phyloP scores from a whole-genome alignment of 2,329 filamentous ascomycete species.

The Fusarium musae region DNA sequence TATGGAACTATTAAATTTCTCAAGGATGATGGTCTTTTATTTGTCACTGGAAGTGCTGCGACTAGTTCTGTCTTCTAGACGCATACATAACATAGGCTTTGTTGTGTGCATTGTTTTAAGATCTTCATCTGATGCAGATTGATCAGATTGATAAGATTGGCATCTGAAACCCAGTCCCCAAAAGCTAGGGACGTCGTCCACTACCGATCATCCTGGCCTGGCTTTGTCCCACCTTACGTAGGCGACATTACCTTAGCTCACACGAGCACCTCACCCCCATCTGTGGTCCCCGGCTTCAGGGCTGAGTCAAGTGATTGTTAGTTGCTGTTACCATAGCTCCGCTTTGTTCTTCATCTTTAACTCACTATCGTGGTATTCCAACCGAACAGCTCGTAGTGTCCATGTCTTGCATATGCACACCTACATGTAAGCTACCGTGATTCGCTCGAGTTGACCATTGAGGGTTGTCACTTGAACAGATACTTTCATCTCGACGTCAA shows the following conservation, averaged over 20 bases:
- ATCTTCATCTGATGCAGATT: conserved; percentile 42
- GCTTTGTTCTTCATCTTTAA: neutral
- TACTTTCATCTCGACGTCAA: neutral
- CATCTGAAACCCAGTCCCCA: conserved; percentile 16
- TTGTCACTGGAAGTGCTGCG: neutral
- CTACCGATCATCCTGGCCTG: conserved; percentile 18
- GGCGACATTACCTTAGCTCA: conserved; percentile 6
- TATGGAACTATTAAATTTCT: neutral
- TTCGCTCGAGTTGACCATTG: neutral
- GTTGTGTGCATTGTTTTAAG: conserved; percentile 5
- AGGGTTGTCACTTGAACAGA: neutral
- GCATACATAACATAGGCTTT: neutral
- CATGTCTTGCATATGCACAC: neutral
- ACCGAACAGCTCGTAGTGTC: neutral
- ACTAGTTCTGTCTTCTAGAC: neutral
- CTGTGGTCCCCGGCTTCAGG: conserved; percentile 4
- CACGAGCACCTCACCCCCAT: conserved; percentile 12
- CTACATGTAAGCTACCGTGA: neutral
- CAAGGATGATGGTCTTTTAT: neutral
- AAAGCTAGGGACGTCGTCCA: conserved; percentile 29
- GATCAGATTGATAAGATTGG: conserved; percentile 47
- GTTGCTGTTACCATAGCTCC: neutral
- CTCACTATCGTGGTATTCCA: neutral
- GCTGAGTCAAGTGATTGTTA: neutral
- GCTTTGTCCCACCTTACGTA: conserved; percentile 23